These are phyloP conservation scores for Gentiana dahurica DNA, from an alignment of 257 asterid genomes.

Conservation along the genomic window DNA sequence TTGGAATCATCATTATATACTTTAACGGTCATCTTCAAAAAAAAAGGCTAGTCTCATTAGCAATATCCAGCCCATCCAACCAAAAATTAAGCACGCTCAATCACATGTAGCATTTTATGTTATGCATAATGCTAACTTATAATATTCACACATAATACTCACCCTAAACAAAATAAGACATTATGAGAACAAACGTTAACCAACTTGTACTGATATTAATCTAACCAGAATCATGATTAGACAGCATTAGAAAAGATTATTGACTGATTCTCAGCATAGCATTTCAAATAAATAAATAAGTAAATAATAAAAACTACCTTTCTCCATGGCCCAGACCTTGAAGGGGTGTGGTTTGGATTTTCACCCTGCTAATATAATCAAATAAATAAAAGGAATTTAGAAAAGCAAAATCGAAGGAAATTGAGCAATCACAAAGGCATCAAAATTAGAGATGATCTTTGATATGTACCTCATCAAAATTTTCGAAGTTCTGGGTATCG, in stretches of 20 bases:
- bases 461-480: conserved; percentile 67
- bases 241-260: neutral
- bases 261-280: neutral
- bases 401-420: conserved; percentile 7
- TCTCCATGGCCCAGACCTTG: conserved; percentile 92
- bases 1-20: too few relatives aligned
- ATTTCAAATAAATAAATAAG: neutral
- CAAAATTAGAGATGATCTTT: neutral
- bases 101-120: too few relatives aligned
- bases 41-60: too few relatives aligned
- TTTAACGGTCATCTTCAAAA: too few relatives aligned
- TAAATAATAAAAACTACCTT: conserved; percentile 36
- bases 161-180: too few relatives aligned
- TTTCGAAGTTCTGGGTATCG: conserved; percentile 90
- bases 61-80: too few relatives aligned
- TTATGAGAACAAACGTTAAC: too few relatives aligned
- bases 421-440: conserved; percentile 3
- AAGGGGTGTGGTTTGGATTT: conserved; percentile 41
- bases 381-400: neutral
- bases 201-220: too few relatives aligned
- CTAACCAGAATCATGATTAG: neutral
- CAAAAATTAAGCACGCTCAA: too few relatives aligned
- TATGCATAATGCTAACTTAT: too few relatives aligned
- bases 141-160: too few relatives aligned
- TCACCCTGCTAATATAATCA: conserved; percentile 44